Evolutionary conservation across 2,329 filamentous ascomycete species (phyloP).

Genomic region (Trichoderma afroharzianum): DNA sequence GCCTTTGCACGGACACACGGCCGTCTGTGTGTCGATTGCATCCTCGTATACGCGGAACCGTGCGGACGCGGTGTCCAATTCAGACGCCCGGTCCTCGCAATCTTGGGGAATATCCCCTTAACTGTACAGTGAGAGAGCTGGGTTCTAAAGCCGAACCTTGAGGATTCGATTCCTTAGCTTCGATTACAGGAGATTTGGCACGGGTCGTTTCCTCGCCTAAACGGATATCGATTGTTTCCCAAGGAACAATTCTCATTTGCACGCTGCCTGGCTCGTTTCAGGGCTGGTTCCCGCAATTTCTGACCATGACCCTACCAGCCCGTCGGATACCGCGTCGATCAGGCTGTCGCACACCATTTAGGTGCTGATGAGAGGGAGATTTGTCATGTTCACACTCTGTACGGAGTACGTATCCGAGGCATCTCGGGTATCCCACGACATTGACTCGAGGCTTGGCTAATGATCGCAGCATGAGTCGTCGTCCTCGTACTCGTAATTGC

Average conservation of each 20-base stretch:
- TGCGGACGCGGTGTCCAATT: background rate
- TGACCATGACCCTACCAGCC: background rate
- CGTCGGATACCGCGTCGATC: slow-evolving; percentile 2
- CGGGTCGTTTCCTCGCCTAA: background rate
- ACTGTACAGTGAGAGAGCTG: background rate
- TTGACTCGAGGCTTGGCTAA: background rate
- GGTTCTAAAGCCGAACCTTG: no score
- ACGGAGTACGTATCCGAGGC: background rate
- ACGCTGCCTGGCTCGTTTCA: background rate
- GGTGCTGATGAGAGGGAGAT: background rate
- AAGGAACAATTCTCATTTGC: background rate
- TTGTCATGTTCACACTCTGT: background rate
- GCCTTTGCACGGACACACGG: background rate
- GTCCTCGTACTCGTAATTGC: background rate
- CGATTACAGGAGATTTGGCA: background rate
- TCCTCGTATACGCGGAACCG: background rate
- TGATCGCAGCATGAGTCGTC: background rate
- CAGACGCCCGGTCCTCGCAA: background rate
- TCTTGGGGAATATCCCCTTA: background rate
- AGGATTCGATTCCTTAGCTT: background rate
- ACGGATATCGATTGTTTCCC: background rate
- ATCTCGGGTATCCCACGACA: background rate
- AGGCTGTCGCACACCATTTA: background rate
- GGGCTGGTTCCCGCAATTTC: background rate
- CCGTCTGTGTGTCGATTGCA: background rate